phyloP scores from a whole-genome alignment of 306 rosid genomes.

The Oxytropis ochrocephala region DNA sequence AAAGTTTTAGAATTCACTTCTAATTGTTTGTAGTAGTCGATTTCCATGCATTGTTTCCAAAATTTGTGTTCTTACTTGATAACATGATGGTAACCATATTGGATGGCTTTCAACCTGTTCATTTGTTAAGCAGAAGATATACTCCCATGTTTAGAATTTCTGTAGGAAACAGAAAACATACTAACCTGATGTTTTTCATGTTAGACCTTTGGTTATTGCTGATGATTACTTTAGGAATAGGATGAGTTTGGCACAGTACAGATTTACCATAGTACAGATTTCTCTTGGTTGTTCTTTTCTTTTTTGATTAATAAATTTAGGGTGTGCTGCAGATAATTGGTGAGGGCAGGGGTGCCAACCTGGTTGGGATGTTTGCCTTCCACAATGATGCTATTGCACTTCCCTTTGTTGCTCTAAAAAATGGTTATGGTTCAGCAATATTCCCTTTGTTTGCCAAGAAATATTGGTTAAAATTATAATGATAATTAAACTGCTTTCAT shows the following conservation, averaged over 20 bases:
- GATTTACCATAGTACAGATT: too few relatives aligned
- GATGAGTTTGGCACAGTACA: too few relatives aligned
- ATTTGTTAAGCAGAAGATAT: neutral
- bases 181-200: neutral
- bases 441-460: conserved; percentile 2
- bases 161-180: neutral
- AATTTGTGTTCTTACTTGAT: neutral
- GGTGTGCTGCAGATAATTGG: too few relatives aligned
- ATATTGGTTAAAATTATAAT: neutral
- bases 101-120: neutral
- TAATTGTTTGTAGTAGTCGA: neutral
- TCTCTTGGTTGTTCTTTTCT: too few relatives aligned
- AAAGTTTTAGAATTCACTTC: neutral
- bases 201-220: too few relatives aligned
- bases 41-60: neutral
- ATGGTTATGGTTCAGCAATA: too few relatives aligned
- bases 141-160: neutral
- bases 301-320: too few relatives aligned
- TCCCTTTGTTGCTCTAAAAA: too few relatives aligned
- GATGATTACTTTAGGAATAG: too few relatives aligned
- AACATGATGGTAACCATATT: neutral
- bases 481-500: neutral
- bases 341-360: too few relatives aligned
- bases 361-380: too few relatives aligned
- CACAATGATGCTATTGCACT: too few relatives aligned